phyloP scores from a whole-genome alignment of 495 filamentous ascomycete species.

The Trichoderma asperelloides region DNA sequence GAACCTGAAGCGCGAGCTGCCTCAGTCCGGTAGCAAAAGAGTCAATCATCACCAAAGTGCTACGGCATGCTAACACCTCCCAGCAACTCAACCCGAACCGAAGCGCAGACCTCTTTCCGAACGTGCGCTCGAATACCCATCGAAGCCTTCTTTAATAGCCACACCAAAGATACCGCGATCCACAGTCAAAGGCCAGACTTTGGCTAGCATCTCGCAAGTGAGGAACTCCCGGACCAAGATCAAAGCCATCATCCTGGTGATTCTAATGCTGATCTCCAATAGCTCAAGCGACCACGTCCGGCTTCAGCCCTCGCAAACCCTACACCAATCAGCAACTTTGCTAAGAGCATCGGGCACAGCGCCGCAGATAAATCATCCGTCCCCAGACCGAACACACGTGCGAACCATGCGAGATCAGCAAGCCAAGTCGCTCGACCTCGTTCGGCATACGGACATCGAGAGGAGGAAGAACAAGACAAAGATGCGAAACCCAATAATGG shows the following conservation, averaged over 20 bases:
- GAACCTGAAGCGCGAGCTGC: slow-evolving; percentile 29
- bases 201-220: slow-evolving; percentile 16
- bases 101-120: slow-evolving; percentile 52
- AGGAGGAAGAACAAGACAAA: not conserved
- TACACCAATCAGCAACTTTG: slow-evolving; percentile 29
- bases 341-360: slow-evolving; percentile 43
- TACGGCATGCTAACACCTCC: not conserved
- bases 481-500: not conserved
- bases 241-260: not conserved
- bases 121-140: slow-evolving; percentile 41
- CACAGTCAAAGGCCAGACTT: slow-evolving; percentile 14
- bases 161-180: slow-evolving; percentile 5
- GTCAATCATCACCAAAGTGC: not conserved
- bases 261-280: not conserved
- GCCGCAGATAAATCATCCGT: slow-evolving; percentile 1
- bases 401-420: not conserved
- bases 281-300: slow-evolving; percentile 31
- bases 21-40: slow-evolving; percentile 21
- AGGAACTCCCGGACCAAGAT: not conserved
- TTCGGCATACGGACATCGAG: slow-evolving; percentile 4
- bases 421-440: slow-evolving; percentile 5
- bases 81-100: slow-evolving; percentile 29
- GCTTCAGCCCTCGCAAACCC: slow-evolving; percentile 27
- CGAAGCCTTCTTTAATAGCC: slow-evolving; percentile 17
- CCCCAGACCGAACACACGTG: slow-evolving; percentile 35